Evolutionary conservation across 257 asterid genomes (phyloP), one percentile per base, ranked within the genome.

Genomic region (Paulownia fortunei): DNA sequence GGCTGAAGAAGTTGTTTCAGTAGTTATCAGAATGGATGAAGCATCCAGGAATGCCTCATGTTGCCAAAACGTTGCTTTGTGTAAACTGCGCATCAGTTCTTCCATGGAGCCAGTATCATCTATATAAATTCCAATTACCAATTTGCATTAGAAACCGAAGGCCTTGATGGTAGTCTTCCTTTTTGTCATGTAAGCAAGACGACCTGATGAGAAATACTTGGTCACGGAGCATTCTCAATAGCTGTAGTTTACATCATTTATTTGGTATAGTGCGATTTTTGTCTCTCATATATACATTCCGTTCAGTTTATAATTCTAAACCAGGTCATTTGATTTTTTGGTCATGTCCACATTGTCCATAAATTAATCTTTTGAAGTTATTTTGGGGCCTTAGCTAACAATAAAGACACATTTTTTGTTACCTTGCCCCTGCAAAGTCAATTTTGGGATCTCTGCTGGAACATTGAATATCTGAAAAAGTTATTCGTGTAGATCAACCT

Each of bases 1-100:
- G 94, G 80, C 86, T 93, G 70, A 88, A 74, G 88, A 91, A 82
- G 76, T 69, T 44, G 39, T 93, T 88, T 79, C 87, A n/a, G 69
- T 91, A 90, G 81, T 72, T 78, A 42, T 26, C 37, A 69, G 76
- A 56, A 34, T 54, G 68, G 64, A 76, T 46, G 36, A 74, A 69
- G 75, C 52, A 65, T 76, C 71, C 47, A 69, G 61, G 81, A 70
- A 60, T 52, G 55, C 68, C 72, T 65, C 54, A 46, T 7, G 27
- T 66, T 51, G 19, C 80, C 36, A 34, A 72, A 66, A 74, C 63
- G 3, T 56, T 8, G 27, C 47, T 23, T 54, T 49, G 72, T 77
- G 52, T 66, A 46, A 77, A 69, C 79, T 23, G 42, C 36, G 55
- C 8, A n/a, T 16, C 41, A 9, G 59, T 62, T 34, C 66, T 42